A percentile compares a stretch with the other conserved stretches of the same genome.
These are phyloP conservation scores for Suhomyces tanzawaensis DNA, from an alignment of 805 yeast genomes.

Conservation along the genomic window DNA sequence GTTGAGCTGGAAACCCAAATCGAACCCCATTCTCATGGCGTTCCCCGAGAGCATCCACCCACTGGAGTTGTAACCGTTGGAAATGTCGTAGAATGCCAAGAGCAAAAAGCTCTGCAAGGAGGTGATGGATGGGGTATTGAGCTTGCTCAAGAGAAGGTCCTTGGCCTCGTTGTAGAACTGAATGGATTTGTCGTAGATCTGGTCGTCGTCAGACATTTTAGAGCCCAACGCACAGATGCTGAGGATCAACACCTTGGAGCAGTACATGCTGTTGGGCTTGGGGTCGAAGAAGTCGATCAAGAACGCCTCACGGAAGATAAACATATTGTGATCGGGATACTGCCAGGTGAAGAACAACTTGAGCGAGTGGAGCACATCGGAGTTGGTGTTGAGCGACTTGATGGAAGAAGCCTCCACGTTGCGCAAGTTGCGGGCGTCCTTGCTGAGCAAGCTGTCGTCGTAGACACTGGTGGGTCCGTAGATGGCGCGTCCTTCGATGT, in stretches of 20 bases:
- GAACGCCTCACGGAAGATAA: slow-evolving; percentile 63
- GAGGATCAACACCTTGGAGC: slow-evolving; percentile 52
- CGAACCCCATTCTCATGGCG: slow-evolving; percentile 64
- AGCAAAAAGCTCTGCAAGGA: slow-evolving; percentile 58
- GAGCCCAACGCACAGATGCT: slow-evolving; percentile 62
- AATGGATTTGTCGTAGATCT: slow-evolving; percentile 39
- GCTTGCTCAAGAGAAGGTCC: slow-evolving; percentile 38
- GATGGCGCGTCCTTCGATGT: slow-evolving; percentile 31
- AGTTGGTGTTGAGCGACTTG: slow-evolving; percentile 31
- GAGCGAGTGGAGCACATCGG: slow-evolving; percentile 34
- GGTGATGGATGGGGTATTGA: slow-evolving; percentile 49
- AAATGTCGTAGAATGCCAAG: slow-evolving; percentile 59
- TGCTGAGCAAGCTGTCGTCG: slow-evolving; percentile 27
- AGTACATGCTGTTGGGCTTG: slow-evolving; percentile 48
- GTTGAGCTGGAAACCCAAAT: slow-evolving; percentile 60
- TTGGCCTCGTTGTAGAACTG: slow-evolving; percentile 49
- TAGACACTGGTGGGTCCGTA: slow-evolving; percentile 49
- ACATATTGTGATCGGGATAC: slow-evolving; percentile 62
- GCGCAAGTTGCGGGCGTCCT: slow-evolving; percentile 11
- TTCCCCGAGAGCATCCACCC: slow-evolving; percentile 66
- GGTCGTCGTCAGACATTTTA: slow-evolving; percentile 44
- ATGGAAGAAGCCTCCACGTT: slow-evolving; percentile 14
- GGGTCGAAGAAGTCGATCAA: slow-evolving; percentile 60
- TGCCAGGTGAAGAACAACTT: slow-evolving; percentile 59
- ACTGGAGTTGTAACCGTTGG: slow-evolving; percentile 54